These are phyloP conservation scores for Bonia amplexicaulis DNA, from an alignment of 176 grass and related monocot genomes.

Conservation along the genomic window DNA sequence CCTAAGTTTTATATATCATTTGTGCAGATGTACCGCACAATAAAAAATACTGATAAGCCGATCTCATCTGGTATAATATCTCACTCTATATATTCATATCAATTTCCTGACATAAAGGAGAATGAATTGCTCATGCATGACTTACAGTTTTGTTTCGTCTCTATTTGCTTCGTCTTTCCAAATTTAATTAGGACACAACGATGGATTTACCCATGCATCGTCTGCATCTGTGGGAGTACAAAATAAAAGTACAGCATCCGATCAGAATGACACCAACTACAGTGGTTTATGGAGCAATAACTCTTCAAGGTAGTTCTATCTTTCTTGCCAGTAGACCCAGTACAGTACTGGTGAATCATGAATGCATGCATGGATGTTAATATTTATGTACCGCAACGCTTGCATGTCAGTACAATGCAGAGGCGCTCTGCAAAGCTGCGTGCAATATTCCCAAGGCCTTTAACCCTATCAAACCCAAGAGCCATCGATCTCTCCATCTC, in stretches of 20 bases:
- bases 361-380: constrained; percentile 7
- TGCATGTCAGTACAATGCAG: not conserved
- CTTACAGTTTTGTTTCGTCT: not conserved
- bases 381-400: not conserved
- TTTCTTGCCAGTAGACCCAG: not conserved
- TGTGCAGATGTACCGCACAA: constrained; percentile 60
- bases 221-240: not conserved
- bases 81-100: not conserved
- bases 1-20: not conserved
- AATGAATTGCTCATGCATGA: not conserved
- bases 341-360: constrained; percentile 7
- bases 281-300: constrained; percentile 47
- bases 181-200: constrained; percentile 23
- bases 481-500: not conserved
- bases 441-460: constrained; percentile 45
- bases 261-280: constrained; percentile 21
- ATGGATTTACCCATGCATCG: constrained; percentile 47
- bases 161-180: not conserved
- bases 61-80: constrained; percentile 42
- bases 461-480: constrained; percentile 24
- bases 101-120: not conserved
- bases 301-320: constrained; percentile 39
- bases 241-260: not conserved
- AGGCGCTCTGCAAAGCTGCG: not conserved
- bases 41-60: constrained; percentile 59